These are phyloP conservation scores for Tolypocladium amazonense DNA, from an alignment of 2,329 filamentous ascomycete species.

Conservation along the genomic window DNA sequence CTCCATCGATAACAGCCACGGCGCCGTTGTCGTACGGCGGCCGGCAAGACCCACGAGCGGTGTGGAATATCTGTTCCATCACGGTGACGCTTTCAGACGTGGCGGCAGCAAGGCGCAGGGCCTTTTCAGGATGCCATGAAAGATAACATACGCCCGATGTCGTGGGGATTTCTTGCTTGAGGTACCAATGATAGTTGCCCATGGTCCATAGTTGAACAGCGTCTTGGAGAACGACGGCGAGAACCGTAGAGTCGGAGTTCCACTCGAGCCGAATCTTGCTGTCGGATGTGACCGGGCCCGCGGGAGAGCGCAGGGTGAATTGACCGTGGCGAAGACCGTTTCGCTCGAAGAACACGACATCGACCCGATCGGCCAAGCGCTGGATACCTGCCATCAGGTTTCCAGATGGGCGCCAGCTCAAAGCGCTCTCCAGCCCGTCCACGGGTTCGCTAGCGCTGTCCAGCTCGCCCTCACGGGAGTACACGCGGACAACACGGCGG, in stretches of 20 bases:
- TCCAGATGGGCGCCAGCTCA: constrained; percentile 87
- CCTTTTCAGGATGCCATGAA: constrained; percentile 81
- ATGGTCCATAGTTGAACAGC: constrained; percentile 91
- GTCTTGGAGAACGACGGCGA: constrained; percentile 68
- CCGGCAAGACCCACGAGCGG: constrained; percentile 56
- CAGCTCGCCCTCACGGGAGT: constrained; percentile 77
- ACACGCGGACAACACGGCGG: constrained; percentile 78
- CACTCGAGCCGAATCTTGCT: constrained; percentile 61
- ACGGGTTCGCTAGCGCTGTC: constrained; percentile 94
- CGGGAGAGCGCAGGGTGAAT: constrained; percentile 64
- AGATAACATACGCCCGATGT: constrained; percentile 22
- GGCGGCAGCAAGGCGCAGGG: constrained; percentile 54
- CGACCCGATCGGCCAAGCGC: constrained; percentile 53
- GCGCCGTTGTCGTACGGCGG: constrained; percentile 69
- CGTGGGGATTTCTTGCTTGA: constrained; percentile 75
- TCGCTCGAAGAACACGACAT: constrained; percentile 91
- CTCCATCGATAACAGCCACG: constrained; percentile 78
- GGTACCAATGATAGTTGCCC: constrained; percentile 96
- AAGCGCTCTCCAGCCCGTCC: constrained; percentile 72
- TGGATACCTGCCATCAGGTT: constrained; percentile 87
- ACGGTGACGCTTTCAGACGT: constrained; percentile 41
- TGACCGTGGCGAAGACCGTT: constrained; percentile 96
- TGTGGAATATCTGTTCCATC: constrained; percentile 57
- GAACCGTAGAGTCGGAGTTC: constrained; percentile 86
- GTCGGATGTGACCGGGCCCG: constrained; percentile 43